Base-by-base conservation (phyloP, 2,329 filamentous ascomycete species). In the Microcera coccophila region DNA sequence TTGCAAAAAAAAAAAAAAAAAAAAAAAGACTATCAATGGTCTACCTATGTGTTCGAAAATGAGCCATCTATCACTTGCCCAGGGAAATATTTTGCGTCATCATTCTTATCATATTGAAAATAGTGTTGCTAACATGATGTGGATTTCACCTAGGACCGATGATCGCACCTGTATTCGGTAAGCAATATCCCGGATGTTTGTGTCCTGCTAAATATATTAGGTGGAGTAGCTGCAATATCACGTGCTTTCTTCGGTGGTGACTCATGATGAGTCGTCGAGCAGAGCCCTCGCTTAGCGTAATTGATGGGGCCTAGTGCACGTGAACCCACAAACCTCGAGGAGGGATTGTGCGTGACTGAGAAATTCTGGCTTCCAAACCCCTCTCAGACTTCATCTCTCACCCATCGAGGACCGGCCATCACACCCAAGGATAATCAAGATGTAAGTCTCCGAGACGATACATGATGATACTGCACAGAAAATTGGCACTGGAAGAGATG, bases 381-480 rank as follows among this genome's bases (percentile, higher is more conserved):
- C 65, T 65, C 63, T 63, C 57, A 58, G 59, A 61, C 58, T 62
- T 64, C 59, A 65, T 57, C 58, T 58, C 53, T 57, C 60, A 62
- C 55, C 59, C 56, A 65, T 61, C 62, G 64, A 69, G 63, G 65
- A 66, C 58, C 63, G 60, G 59, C 67, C 67, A 67, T 69, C 62
- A 64, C 61, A 54, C 61, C 56, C 61, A 65, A 61, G 61, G 61
- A 65, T 57, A 69, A 62, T 66, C 63, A 70, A 70, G 67, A 70
- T 70, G 67, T 70, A 63, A 70, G 67, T 69, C 50, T 33, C 37
- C 45, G 45, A 50, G 40, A 41, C 50, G 54, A 55, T 36, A 24
- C 44, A 36, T 39, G 42, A 54, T 39, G 38, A 35, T 22, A 44
- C 31, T 44, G 51, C 40, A 19, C 39, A 43, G 29, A 28, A 44